phyloP scores from a whole-genome alignment of 768 basidiomycete species.

The Auricularia sp. region DNA sequence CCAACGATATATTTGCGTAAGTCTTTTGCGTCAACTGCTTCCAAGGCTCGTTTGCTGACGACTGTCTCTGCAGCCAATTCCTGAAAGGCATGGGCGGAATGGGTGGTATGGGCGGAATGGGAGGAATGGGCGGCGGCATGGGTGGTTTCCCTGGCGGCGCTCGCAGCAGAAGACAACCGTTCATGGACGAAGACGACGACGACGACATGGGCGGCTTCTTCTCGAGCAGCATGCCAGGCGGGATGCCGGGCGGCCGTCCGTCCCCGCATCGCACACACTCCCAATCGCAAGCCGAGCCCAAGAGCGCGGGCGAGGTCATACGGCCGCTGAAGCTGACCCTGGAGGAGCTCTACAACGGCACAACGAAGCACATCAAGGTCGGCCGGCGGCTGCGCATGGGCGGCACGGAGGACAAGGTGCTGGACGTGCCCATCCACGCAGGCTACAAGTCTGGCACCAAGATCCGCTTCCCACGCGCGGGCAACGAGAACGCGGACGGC shows the following conservation, averaged over 20 bases:
- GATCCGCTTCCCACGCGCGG: conserved; percentile 78
- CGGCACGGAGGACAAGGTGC: conserved; percentile 71
- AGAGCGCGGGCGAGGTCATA: conserved; percentile 40
- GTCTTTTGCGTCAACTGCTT: conserved; percentile 22
- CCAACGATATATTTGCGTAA: conserved; percentile 82
- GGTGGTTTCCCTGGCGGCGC: conserved; percentile 2
- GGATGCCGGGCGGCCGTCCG: conserved; percentile 43
- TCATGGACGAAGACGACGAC: conserved; percentile 29
- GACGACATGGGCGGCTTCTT: conserved; percentile 38
- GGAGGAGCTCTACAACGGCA: conserved; percentile 77
- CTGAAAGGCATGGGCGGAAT: conserved; percentile 16
- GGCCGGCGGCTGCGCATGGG: conserved; percentile 66
- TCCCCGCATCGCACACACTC: conserved; percentile 23
- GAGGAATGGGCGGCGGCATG: conserved; percentile 27
- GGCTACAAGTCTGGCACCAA: conserved; percentile 98
- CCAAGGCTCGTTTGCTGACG: conserved; percentile 2
- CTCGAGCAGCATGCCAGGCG: conserved; percentile 39
- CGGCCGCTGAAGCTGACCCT: conserved; percentile 79
- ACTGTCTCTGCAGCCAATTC: not conserved
- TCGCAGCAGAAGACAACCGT: not conserved
- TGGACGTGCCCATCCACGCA: conserved; percentile 70
- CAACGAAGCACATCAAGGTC: conserved; percentile 82
- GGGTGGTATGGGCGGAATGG: conserved; percentile 27
- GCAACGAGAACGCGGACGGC: conserved; percentile 62
- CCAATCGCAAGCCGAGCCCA: conserved; percentile 26